Percentiles rank a stretch among this genome's conserved stretches.
Conservation (phyloP, 2,329 filamentous ascomycete species). For the Xylariaceae sp. region DNA sequence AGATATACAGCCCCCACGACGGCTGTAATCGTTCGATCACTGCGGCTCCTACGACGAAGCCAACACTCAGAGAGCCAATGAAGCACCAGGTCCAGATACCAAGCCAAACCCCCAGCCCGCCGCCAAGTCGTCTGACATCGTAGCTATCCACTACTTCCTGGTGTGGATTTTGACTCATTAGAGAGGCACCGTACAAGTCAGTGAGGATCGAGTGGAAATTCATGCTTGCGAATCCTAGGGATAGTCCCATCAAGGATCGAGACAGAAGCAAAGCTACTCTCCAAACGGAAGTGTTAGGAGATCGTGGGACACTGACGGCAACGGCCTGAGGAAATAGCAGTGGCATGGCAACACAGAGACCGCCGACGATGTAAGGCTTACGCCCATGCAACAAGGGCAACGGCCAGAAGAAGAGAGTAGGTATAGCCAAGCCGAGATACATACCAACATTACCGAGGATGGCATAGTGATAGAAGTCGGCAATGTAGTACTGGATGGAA, state of each 20-base stretch:
- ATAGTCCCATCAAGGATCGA: conserved; percentile 60
- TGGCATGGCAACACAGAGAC: conserved; percentile 64
- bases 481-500: conserved; percentile 72
- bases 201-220: conserved; percentile 67
- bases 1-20: conserved; percentile 71
- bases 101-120: conserved; percentile 75
- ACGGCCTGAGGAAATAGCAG: conserved; percentile 72
- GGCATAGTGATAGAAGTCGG: conserved; percentile 60
- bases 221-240: conserved; percentile 70
- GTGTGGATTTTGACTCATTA: conserved; percentile 67
- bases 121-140: conserved; percentile 68
- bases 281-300: conserved; percentile 52
- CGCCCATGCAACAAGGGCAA: conserved; percentile 69
- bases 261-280: conserved; percentile 57
- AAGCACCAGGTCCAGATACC: conserved; percentile 75
- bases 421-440: conserved; percentile 64
- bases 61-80: conserved; percentile 64
- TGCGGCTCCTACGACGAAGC: conserved; percentile 65
- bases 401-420: conserved; percentile 68
- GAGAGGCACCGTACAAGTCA: conserved; percentile 70
- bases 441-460: conserved; percentile 70
- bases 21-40: conserved; percentile 62
- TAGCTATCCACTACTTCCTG: conserved; percentile 63
- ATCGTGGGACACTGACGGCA: conserved; percentile 52
- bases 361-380: conserved; percentile 68